Base-by-base conservation (phyloP, 495 filamentous ascomycete species). In the Cercophora samala region DNA sequence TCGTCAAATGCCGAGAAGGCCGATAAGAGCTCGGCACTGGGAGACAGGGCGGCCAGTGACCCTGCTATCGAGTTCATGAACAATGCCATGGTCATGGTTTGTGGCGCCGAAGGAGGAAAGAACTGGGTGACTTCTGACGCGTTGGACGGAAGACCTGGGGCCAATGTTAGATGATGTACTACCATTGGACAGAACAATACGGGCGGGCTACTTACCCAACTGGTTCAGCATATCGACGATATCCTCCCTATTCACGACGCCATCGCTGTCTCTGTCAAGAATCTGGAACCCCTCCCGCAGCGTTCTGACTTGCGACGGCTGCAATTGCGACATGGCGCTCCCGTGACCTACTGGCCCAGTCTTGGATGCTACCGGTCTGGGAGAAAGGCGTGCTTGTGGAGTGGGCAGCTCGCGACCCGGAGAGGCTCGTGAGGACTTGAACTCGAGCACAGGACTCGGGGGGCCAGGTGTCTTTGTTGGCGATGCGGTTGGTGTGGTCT, bases 1-100 rank as follows among this genome's bases (percentile, higher is more conserved):
- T 96, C 91, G 72, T 99, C 95, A 70, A 99, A 99, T 0, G 96
- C 96, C 11, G 91, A 90, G 68, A 99, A 92, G 0, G 96, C 95
- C 5, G 91, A 92, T 2, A 90, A 71, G 0, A 99, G 85, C 68
- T 99, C 95, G 22, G 87, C 82, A 15, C 86, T 86, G 3, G 89
- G 86, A 0, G 90, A 92, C 19, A 97, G 79, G 0, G 87, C 84
- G 0, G 86, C 84, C n/a, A 98, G 80, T 0, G 91, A 82, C 9
- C 83, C 80, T 0, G 92, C 89, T 6, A 98, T 82, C 8, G 87
- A 88, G 69, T 89, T 91, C 18, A 99, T 83, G 74, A 94, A 99
- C 2, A 87, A 83, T 1, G 93, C 90, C 53, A 99, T 88, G 60
- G 90, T 93, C 70, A 96, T 87, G 2, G 87, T 90, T 64, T 89